phyloP scores from a whole-genome alignment of 768 basidiomycete species.

The button mushroom (Agaricus bisporus) region DNA sequence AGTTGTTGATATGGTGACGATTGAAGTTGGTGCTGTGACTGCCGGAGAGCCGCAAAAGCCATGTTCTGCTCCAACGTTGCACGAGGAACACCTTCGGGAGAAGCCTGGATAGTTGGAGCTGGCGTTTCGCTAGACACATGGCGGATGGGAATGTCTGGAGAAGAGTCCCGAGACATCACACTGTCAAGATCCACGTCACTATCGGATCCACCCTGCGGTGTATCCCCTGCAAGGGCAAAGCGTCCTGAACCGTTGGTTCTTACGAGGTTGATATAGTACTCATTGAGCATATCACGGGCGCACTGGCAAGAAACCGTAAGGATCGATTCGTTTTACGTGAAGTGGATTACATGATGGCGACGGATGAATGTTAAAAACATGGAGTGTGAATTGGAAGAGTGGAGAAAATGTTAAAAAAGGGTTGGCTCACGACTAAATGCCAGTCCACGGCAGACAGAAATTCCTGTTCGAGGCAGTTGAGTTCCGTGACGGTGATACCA shows the following conservation, averaged over 20 bases:
- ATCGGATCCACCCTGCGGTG: conserved; percentile 39
- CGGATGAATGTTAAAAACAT: too few relatives aligned
- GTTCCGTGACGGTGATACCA: conserved; percentile 84
- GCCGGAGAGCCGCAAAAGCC: conserved; percentile 69
- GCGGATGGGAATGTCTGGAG: conserved; percentile 31
- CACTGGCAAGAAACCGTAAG: conserved; percentile 50
- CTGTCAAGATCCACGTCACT: conserved; percentile 56
- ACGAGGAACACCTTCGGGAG: conserved; percentile 38
- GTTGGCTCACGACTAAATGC: conserved; percentile 78
- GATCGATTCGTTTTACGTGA: conserved; percentile 11
- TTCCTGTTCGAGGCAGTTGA: conserved; percentile 93
- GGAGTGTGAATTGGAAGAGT: background rate
- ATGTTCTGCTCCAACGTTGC: conserved; percentile 81
- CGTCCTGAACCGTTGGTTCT: conserved; percentile 68
- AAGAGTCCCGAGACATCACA: conserved; percentile 44
- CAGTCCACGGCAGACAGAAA: conserved; percentile 91
- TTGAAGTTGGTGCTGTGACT: conserved; percentile 28
- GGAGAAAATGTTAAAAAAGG: conserved; percentile 12
- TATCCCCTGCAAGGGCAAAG: conserved; percentile 45
- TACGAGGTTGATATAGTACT: conserved; percentile 92
- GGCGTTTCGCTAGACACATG: conserved; percentile 30
- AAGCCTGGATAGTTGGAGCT: conserved; percentile 30
- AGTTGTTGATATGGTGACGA: background rate
- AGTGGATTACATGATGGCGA: too few relatives aligned
- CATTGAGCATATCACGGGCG: conserved; percentile 84